Conservation (phyloP, 2,329 filamentous ascomycete genomes). For the Fusarium nematophilum region DNA sequence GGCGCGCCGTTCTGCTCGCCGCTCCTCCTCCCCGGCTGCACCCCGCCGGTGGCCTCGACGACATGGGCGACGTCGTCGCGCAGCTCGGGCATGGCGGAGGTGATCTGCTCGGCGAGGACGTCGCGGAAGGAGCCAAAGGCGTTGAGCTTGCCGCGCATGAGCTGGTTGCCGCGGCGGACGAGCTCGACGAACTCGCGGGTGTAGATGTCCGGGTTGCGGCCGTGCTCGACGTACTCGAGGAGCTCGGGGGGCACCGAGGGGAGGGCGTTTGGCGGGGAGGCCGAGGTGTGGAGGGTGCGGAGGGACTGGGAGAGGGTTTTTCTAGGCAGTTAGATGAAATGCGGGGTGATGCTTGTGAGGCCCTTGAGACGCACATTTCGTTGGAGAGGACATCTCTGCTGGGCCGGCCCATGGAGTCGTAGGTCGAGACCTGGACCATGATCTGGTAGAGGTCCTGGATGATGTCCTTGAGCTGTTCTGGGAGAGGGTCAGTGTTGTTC, state of each 20-base stretch:
- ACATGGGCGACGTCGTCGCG: slow-evolving; percentile 63
- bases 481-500: slow-evolving; percentile 16
- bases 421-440: slow-evolving; percentile 71
- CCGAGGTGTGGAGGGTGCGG: slow-evolving; percentile 53
- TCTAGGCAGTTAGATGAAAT: too few species aligned
- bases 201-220: slow-evolving; percentile 80
- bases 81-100: slow-evolving; percentile 69
- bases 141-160: slow-evolving; percentile 71
- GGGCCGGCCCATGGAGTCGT: slow-evolving; percentile 64
- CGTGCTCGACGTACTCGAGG: slow-evolving; percentile 76
- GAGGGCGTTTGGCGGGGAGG: slow-evolving; percentile 55
- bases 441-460: slow-evolving; percentile 73
- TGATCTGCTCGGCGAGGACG: slow-evolving; percentile 69
- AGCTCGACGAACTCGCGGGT: slow-evolving; percentile 79
- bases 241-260: slow-evolving; percentile 71
- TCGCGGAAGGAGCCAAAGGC: slow-evolving; percentile 72
- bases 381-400: slow-evolving; percentile 67
- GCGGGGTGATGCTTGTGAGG: too few species aligned
- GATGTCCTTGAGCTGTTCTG: slow-evolving; percentile 70
- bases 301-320: slow-evolving; percentile 55
- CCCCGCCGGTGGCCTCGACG: slow-evolving; percentile 58
- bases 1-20: slow-evolving; percentile 26
- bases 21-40: slow-evolving; percentile 20
- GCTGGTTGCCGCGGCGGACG: slow-evolving; percentile 73
- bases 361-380: slow-evolving; percentile 61